Evolutionary conservation across 345 rosid genomes (phyloP), one percentile per base, ranked within the genome.

Genomic region (Raphanus sativus): DNA sequence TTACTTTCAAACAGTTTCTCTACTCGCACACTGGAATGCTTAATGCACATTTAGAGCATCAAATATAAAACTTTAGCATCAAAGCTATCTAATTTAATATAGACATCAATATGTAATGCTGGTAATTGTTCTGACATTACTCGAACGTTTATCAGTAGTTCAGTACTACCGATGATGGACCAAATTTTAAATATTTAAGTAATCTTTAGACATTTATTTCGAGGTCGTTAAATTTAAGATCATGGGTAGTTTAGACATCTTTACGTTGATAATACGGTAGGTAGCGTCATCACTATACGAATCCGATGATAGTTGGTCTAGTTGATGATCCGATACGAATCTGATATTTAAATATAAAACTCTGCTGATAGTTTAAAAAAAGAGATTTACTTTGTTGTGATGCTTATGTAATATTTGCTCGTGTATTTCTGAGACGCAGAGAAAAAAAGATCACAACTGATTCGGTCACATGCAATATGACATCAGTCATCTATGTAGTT

Each of bases 401-500:
- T 65, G 71, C 17, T 70, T 36, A 54, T 36, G 70, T 54, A 73
- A 67, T 52, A 73, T 8, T 50, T 74, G 21, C 82, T 78, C 78
- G 82, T 79, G 78, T 21, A 21, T 21, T 21, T 21, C 21, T 21
- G 21, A 21, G 21, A 21, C 21, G 21, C 21, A 21, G 21, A 21
- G 21, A 21, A 21, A 21, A 67, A 69, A 67, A 72, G 64, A 78
- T 73, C 69, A 59, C 34, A 67, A 68, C 75, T 73, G 82, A 68
- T 79, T 73, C 75, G 24, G 67, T 79, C 82, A 79, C 75, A 79
- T 73, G 75, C 75, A 74, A 21, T 59, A 62, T 74, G 75, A 67
- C 81, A 62, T 79, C 70, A 25, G 55, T 48, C 77, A 33, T 38
- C 2, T 38, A 38, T 38, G 9, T 38, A 38, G 13, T 38, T 38